Base-by-base conservation (phyloP, 345 rosid species). In the Salix caprea region DNA sequence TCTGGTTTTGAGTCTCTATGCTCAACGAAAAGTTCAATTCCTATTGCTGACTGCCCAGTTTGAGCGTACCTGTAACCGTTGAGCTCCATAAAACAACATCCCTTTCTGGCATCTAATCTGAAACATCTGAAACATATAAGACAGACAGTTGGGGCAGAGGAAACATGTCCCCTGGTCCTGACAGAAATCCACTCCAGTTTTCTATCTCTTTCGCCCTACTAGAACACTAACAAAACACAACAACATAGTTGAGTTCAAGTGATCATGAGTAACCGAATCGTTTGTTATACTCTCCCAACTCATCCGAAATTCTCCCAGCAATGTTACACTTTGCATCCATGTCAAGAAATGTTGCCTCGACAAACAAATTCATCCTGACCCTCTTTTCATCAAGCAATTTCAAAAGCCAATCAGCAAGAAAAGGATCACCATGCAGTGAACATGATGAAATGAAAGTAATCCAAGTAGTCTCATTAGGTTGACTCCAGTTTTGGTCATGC, bases 81-180 rank as follows among this genome's bases (percentile, higher is more conserved):
- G 90, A 78, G 78, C 84, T 89, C 88, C 90, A 89, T 12, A 90
- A 83, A 65, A 83, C 87, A 67, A 77, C 80, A 78, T 87, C 83
- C 54, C 82, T 76, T 23, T 74, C 56, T 50, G 77, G 88, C 87
- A 89, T 87, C 76, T 73, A 72, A 83, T 83, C 77, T 67, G 86
- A 89, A 67, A 84, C 86, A 68, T 85, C 76, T 75, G 82, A 67
- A 18, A 83, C 88, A 11, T 76, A 69, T 4, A 34, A 34, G 37
- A 34, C 37, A 34, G 37, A 4, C 37, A 34, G 37, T 34, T 34
- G 37, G 6, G 37, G 0, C 37, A 34, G 37, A 34, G 37, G 37
- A 34, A 34, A 34, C 37, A 34, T 34, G 37, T 34, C 37, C 36
- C 37, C 37, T 34, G 37, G 37, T 34, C 37, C 37, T 34, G 37